These are phyloP conservation scores for Tricholoma saponaceum DNA, from an alignment of 768 basidiomycete species.

Conservation along the genomic window DNA sequence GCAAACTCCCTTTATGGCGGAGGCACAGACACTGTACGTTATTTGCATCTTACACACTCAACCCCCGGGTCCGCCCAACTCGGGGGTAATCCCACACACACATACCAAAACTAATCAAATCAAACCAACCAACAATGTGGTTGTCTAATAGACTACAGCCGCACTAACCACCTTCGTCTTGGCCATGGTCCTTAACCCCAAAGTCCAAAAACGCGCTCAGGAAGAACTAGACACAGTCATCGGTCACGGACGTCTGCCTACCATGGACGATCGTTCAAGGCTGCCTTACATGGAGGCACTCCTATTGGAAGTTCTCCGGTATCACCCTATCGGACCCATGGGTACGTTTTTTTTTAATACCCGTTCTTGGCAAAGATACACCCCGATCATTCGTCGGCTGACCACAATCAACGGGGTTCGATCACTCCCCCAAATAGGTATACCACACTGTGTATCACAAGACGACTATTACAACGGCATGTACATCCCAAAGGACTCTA, in stretches of 20 bases:
- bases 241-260: conserved; percentile 10
- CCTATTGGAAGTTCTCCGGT: conserved; percentile 9
- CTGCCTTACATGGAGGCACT: conserved; percentile 14
- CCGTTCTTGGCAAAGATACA: too few species aligned
- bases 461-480: conserved; percentile 45
- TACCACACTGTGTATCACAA: conserved; percentile 28
- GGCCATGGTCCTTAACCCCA: conserved; percentile 36
- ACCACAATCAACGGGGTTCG: too few species aligned
- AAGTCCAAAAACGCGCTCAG: conserved; percentile 32
- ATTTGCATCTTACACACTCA: too few species aligned
- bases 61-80: too few species aligned
- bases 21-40: conserved; percentile 14
- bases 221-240: conserved; percentile 13
- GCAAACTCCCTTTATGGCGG: conserved; percentile 15
- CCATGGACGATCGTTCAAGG: conserved; percentile 8
- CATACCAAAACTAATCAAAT: too few species aligned
- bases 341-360: conserved; percentile 5
- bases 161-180: conserved; percentile 28
- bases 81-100: neutral
- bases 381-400: neutral
- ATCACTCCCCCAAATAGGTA: conserved; percentile 14
- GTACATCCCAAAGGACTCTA: conserved; percentile 38
- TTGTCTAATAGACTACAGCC: conserved; percentile 11
- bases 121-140: neutral
- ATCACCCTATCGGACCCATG: conserved; percentile 17